Evolutionary conservation across 495 filamentous ascomycete genomes (phyloP), one percentile per base, ranked within the genome.

Genomic region (Daldinia bambusicola): DNA sequence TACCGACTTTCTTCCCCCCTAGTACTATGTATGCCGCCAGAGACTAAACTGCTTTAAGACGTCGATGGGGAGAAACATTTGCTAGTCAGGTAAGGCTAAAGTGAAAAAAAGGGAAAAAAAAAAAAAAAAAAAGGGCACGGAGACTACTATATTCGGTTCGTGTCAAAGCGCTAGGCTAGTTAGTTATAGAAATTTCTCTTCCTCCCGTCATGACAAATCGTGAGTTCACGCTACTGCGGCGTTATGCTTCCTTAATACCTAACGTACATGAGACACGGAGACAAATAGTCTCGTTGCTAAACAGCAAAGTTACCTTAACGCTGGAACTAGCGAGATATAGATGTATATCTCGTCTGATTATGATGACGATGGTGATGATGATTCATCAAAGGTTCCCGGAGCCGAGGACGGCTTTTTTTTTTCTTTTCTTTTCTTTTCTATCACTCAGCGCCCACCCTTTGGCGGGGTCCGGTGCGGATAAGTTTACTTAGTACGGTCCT

Each of bases 391-490:
- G 1, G 12, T 36, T 34, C 12, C 12, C 26, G 13, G 34, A 18
- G 18, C n/a, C 55, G 16, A 55, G 34, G 32, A 14, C 40, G 34
- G 55, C 12, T 66, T 53, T 53, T 12, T 26, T 12, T 32, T 1
- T 3, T n/a, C n/a, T n/a, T n/a, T n/a, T n/a, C n/a, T 53, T 53
- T 12, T 26, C 10, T 32, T 1, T 3, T 26, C 3, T 26, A 26
- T 26, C 26, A 26, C 26, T 26, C 26, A 26, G 26, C 22, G n/a
- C 45, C 14, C 55, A 7, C 63, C 55, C 34, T 55, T 34, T 40
- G 52, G 63, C 63, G 63, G 63, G 59, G 22, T n/a, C 40, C 63
- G 55, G 20, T 66, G 43, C 55, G 63, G 63, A 59, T 0, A 12
- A 37, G 18, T 48, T n/a, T n/a, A n/a, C 32, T 48, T 48, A 22